Evolutionary conservation across 108 stramenopile genomes (phyloP), one percentile per base, ranked within the genome.

Genomic region (Mediolabrus comicus): DNA sequence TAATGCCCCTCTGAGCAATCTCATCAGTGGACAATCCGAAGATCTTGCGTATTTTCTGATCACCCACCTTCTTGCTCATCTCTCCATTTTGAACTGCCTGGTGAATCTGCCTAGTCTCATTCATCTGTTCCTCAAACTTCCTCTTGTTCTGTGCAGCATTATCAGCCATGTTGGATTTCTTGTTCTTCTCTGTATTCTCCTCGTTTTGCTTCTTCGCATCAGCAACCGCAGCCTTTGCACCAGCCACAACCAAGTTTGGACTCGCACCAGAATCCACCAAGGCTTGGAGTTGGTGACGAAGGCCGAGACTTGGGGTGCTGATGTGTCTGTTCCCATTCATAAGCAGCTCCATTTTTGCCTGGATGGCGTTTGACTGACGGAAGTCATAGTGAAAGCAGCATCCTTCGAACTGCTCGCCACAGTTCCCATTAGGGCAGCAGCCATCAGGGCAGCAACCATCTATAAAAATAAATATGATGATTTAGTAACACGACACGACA

Each of bases 161-260:
- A 38, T 38, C 14, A 13, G 4, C 36, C 3, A 38, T 6, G 6
- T 38, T 38, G 36, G 11, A 13, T 2, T 36, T 2, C 32, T 60
- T 32, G 30, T 61, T 33, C 9, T 61, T 61, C 59, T 61, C 11
- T 34, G 34, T 11, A 34, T 61, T 61, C 59, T 61, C 30, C 59
- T 61, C 59, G 35, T 33, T 31, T 34, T 61, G 30, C 59, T 34
- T 61, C 32, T 39, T 54, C 35, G 52, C 65, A 26, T 52, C 32
- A 14, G 53, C 53, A 55, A 55, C 53, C 53, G 53, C 53, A 55
- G 13, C 53, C 53, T 55, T 11, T 14, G 7, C 53, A 14, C 53
- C 53, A 55, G 53, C 53, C 12, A 55, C 53, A 4, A 55, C 53
- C 29, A 55, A 13, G 11, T 55, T 55, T 55, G 53, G 53, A 55